phyloP scores from a whole-genome alignment of 768 basidiomycete species.

The Stropharia rugosoannulata region DNA sequence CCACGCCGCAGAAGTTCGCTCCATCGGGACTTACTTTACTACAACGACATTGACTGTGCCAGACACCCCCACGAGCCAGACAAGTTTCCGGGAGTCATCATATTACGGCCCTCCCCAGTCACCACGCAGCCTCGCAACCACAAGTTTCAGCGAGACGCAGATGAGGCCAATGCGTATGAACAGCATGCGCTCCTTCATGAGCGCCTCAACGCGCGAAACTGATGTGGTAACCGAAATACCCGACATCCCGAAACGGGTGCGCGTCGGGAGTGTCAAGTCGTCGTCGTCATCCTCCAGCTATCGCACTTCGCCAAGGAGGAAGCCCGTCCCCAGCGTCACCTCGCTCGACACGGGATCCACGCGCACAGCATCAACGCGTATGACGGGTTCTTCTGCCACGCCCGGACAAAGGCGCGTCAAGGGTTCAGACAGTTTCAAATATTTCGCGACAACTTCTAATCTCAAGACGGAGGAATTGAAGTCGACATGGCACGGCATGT shows the following conservation, averaged over 20 bases:
- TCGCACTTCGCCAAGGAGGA: conserved; percentile 4
- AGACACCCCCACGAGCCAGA: conserved; percentile 9
- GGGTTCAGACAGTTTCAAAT: conserved; percentile 1
- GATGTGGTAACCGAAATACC: background rate
- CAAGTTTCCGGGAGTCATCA: conserved; percentile 12
- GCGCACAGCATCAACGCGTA: conserved; percentile 2
- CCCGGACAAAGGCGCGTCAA: background rate
- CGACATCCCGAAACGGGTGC: conserved; percentile 1
- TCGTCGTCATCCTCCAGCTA: conserved; percentile 11
- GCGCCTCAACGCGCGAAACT: background rate
- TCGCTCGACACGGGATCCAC: conserved; percentile 4
- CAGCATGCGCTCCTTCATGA: conserved; percentile 1
- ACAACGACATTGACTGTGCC: conserved; percentile 13
- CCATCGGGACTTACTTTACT: conserved; percentile 10
- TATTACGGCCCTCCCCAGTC: conserved; percentile 8
- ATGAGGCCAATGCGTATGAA: background rate
- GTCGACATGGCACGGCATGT: conserved; percentile 20
- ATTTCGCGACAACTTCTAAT: conserved; percentile 7
- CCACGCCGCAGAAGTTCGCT: conserved; percentile 4
- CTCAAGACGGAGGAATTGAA: conserved; percentile 14
- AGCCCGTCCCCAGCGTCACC: conserved; percentile 8
- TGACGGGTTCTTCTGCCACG: background rate
- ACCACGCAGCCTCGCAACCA: background rate
- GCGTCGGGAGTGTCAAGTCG: conserved; percentile 12
- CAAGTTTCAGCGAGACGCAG: background rate